Conservation (phyloP, 495 filamentous ascomycete genomes). For the Penicillium goetzii region DNA sequence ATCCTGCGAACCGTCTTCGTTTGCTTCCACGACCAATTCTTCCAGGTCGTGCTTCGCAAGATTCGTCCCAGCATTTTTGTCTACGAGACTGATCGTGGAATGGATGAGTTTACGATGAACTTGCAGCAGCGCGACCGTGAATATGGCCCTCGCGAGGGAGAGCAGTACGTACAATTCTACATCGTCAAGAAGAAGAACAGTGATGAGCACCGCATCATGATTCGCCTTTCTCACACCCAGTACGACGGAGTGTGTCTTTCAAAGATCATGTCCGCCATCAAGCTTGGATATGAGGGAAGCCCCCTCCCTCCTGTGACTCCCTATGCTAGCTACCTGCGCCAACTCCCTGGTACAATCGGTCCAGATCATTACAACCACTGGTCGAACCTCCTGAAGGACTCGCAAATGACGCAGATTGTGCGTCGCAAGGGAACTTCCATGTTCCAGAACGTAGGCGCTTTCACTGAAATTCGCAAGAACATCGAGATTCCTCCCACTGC, state of each 20-base stretch:
- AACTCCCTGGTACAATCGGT: conserved; percentile 47
- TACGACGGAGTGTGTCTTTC: conserved; percentile 75
- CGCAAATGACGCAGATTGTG: conserved; percentile 52
- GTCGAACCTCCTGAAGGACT: conserved; percentile 46
- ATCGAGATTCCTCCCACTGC: conserved; percentile 46
- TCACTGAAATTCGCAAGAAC: conserved; percentile 42
- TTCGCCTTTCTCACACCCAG: conserved; percentile 74
- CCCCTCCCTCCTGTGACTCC: conserved; percentile 49
- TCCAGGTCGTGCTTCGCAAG: conserved; percentile 63
- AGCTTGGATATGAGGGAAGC: conserved; percentile 56
- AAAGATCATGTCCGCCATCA: conserved; percentile 59
- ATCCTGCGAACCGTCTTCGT: conserved; percentile 74
- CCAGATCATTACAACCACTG: conserved; percentile 60
- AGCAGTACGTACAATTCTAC: conserved; percentile 64
- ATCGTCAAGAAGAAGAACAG: conserved; percentile 55
- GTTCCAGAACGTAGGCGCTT: conserved; percentile 43
- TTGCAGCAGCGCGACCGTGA: conserved; percentile 55
- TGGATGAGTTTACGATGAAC: conserved; percentile 54
- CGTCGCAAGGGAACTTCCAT: conserved; percentile 41
- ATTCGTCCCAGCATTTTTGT: conserved; percentile 56
- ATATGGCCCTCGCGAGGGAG: conserved; percentile 59
- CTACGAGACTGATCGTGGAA: conserved; percentile 55
- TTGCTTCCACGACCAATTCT: conserved; percentile 55
- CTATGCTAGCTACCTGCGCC: conserved; percentile 63
- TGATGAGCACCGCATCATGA: conserved; percentile 59